Evolutionary conservation across 2,329 filamentous ascomycete genomes (phyloP).

Genomic region (Diaporthe nobilis): DNA sequence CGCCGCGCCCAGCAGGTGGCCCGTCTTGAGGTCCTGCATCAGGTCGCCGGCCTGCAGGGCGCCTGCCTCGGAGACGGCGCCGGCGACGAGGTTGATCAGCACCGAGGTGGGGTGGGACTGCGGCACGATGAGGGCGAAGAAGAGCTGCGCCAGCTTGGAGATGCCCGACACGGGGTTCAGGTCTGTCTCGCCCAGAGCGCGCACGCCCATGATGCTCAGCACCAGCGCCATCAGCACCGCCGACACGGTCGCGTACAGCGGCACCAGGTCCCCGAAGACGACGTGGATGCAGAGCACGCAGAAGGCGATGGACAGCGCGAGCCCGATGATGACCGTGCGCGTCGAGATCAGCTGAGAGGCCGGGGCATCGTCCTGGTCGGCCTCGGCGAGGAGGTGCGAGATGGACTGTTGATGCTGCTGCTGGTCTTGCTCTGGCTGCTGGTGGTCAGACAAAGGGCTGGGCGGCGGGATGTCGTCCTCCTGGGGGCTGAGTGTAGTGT

Average conservation of each 20-base stretch:
- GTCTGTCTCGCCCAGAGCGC: conserved; percentile 85
- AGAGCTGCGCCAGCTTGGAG: conserved; percentile 94
- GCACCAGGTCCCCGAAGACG: conserved; percentile 87
- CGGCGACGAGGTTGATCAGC: conserved; percentile 95
- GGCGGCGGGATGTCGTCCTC: conserved; percentile 38
- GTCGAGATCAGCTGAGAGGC: conserved; percentile 84
- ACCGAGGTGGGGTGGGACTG: conserved; percentile 85
- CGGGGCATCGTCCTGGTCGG: conserved; percentile 82
- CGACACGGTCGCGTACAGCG: conserved; percentile 79
- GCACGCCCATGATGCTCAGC: conserved; percentile 80
- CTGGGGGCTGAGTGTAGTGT: conserved; percentile 44
- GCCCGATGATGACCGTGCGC: conserved; percentile 79
- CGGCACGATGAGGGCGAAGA: conserved; percentile 93
- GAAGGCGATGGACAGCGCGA: conserved; percentile 81
- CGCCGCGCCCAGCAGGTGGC: conserved; percentile 90
- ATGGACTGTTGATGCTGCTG: conserved; percentile 46
- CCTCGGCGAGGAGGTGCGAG: conserved; percentile 47
- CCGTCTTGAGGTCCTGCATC: conserved; percentile 97
- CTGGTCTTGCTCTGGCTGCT: conserved; percentile 34
- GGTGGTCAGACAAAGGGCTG: conserved; percentile 42
- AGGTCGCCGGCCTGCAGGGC: conserved; percentile 96
- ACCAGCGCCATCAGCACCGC: conserved; percentile 89
- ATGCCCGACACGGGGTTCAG: conserved; percentile 97
- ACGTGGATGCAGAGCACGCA: conserved; percentile 87
- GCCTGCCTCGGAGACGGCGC: conserved; percentile 74